These are phyloP conservation scores for Aspergillus heteromorphus DNA, from an alignment of 495 filamentous ascomycete species.

Conservation along the genomic window DNA sequence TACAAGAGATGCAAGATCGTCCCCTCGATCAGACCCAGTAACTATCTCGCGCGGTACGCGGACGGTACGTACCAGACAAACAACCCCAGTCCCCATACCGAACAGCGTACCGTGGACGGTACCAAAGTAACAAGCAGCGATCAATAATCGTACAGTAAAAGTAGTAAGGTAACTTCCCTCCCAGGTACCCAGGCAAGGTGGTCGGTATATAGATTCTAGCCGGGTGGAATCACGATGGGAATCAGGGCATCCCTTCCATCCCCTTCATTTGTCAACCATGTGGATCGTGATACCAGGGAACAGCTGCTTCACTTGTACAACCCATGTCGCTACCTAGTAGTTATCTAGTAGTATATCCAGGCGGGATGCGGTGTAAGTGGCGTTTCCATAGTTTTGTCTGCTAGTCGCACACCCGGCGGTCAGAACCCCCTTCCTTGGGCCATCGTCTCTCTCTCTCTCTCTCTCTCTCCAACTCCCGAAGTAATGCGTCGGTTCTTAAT, in stretches of 20 bases:
- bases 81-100: too few relatives aligned
- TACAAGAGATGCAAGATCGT: not conserved
- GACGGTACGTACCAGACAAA: not conserved
- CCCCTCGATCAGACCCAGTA: not conserved
- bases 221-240: not conserved
- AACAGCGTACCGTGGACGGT: constrained; percentile 3
- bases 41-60: not conserved
- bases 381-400: constrained; percentile 12
- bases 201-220: not conserved
- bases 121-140: constrained; percentile 9
- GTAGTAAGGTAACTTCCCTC: too few relatives aligned
- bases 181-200: too few relatives aligned
- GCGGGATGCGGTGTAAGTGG: constrained; percentile 16
- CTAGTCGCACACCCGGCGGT: constrained; percentile 9
- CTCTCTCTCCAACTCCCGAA: not conserved
- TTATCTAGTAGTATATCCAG: not conserved
- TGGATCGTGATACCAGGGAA: not conserved
- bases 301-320: not conserved
- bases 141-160: too few relatives aligned
- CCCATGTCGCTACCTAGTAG: not conserved
- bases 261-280: not conserved
- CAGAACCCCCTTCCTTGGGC: constrained; percentile 3
- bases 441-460: not conserved
- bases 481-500: not conserved
- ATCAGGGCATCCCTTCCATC: not conserved